A percentile compares a stretch with the other conserved stretches of the same genome.
Conservation (phyloP, 2,329 filamentous ascomycete species). For the Trichoderma atrobrunneum region DNA sequence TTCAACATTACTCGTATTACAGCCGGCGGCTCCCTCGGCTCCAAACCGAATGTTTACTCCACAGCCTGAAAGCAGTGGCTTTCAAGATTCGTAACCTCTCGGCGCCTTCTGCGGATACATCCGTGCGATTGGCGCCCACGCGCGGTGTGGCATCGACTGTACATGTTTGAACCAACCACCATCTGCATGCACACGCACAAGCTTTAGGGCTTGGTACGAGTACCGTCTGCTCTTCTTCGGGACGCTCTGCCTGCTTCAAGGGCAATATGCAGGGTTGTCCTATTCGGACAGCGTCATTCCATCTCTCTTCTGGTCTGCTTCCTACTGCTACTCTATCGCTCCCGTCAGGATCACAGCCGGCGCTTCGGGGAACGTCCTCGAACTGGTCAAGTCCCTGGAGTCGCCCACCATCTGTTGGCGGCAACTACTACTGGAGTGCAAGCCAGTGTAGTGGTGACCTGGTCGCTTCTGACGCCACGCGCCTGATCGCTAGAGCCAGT, state of each 20-base stretch:
- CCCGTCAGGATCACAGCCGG: slow-evolving; percentile 24
- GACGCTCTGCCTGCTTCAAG: slow-evolving; percentile 20
- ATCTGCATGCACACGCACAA: slow-evolving; percentile 22
- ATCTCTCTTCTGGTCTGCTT: background rate
- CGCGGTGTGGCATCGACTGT: slow-evolving; percentile 28
- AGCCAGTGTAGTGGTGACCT: slow-evolving; percentile 13
- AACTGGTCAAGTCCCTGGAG: slow-evolving; percentile 29
- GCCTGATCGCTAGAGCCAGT: slow-evolving; percentile 16
- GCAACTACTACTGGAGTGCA: background rate
- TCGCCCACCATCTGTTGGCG: background rate
- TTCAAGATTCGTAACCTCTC: slow-evolving; percentile 32
- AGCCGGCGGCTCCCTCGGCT: slow-evolving; percentile 39
- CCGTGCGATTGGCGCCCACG: slow-evolving; percentile 35
- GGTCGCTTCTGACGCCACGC: slow-evolving; percentile 20
- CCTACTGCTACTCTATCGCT: slow-evolving; percentile 2
- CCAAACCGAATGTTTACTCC: slow-evolving; percentile 35
- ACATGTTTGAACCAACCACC: slow-evolving; percentile 23
- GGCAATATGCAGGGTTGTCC: slow-evolving; percentile 27
- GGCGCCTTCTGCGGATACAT: slow-evolving; percentile 34
- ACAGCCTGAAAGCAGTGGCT: background rate
- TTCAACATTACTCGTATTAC: slow-evolving; percentile 12
- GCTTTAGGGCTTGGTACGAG: slow-evolving; percentile 20
- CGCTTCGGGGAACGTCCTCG: slow-evolving; percentile 31
- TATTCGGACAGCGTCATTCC: slow-evolving; percentile 2
- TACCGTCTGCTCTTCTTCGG: background rate